phyloP scores from a whole-genome alignment of 2,329 filamentous ascomycete genomes.

The Ceratocystis cacaofunesta region DNA sequence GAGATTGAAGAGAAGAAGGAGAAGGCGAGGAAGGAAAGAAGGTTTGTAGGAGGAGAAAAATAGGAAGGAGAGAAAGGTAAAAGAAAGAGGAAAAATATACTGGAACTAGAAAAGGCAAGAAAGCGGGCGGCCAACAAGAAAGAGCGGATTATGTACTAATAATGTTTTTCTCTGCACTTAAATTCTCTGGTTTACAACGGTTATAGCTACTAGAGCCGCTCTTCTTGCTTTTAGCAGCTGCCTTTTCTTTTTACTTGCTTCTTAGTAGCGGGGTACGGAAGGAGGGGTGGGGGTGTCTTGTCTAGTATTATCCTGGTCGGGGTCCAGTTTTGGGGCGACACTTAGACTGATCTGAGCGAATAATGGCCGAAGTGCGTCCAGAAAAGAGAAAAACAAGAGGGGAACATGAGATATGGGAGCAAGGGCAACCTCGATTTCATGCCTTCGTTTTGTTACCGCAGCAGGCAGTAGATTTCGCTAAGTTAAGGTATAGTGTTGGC shows the following conservation, averaged over 20 bases:
- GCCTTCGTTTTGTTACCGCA: background rate
- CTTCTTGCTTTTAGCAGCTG: background rate
- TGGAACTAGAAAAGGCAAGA: conserved; percentile 10
- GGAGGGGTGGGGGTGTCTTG: background rate
- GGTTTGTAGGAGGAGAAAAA: conserved; percentile 13
- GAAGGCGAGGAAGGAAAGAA: conserved; percentile 18
- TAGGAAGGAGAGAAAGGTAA: conserved; percentile 11
- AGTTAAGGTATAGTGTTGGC: background rate
- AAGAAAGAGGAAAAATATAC: conserved; percentile 7
- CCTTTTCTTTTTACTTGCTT: background rate
- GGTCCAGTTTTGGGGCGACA: background rate
- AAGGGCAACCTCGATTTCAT: background rate
- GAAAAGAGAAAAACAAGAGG: background rate
- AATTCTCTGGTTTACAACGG: background rate
- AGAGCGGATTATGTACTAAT: conserved; percentile 1
- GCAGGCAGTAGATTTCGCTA: no score
- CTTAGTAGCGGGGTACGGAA: background rate
- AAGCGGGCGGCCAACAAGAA: conserved; percentile 3
- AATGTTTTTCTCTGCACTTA: background rate
- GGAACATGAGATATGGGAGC: background rate
- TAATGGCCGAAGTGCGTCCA: conserved; percentile 16
- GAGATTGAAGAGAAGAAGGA: background rate
- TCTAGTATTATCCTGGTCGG: background rate
- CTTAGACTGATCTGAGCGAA: conserved; percentile 15
- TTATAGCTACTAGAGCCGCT: background rate